Evolutionary conservation across 1,284 basidiomycete species (phyloP), one percentile per base, ranked within the genome.

Genomic region (Microbotryum saponariae): DNA sequence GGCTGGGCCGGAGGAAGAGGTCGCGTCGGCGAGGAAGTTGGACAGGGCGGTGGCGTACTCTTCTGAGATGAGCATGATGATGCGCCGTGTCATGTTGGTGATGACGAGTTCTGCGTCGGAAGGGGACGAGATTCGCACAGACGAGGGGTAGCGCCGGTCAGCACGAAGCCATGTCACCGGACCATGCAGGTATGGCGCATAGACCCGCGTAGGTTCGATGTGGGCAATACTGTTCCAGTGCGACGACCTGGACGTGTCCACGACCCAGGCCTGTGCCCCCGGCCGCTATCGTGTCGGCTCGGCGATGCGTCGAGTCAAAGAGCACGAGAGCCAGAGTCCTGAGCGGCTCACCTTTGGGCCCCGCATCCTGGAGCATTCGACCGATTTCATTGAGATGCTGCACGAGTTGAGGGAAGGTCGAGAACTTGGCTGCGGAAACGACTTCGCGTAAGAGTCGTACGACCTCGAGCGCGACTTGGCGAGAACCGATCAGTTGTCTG

Each of bases 11-110:
- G 57, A 54, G 16, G 57, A 58, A 7, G 59, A 44, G 29, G 47
- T 18, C 14, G 51, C 37, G 23, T 53, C 46, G 51, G 54, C 57
- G 49, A 69, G 59, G 51, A 62, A 61, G 51, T 69, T 64, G 25
- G 61, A 50, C 33, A 69, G 62, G 0, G 74, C 75, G 8, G 75
- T 76, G 64, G 86, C 81, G 74, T 91, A 92, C 73, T 98, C 94
- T 77, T 98, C 94, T 54, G 91, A 83, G 64, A 97, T 86, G 72
- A 96, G 87, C 73, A 92, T 90, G 42, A 96, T 79, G 46, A 97
- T 85, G 70, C 91, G 87, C 44, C 92, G 83, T 51, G 94, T 87
- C 37, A 92, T 94, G 74, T 97, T 97, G 16, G 91, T 91, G 48
- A 96, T 87, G 50, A 91, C 88, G 72, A 93, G 87, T 74, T 98